Evolutionary conservation across 2,329 filamentous ascomycete genomes (phyloP), one percentile per base, ranked within the genome.

Genomic region (Colletotrichum lentis): DNA sequence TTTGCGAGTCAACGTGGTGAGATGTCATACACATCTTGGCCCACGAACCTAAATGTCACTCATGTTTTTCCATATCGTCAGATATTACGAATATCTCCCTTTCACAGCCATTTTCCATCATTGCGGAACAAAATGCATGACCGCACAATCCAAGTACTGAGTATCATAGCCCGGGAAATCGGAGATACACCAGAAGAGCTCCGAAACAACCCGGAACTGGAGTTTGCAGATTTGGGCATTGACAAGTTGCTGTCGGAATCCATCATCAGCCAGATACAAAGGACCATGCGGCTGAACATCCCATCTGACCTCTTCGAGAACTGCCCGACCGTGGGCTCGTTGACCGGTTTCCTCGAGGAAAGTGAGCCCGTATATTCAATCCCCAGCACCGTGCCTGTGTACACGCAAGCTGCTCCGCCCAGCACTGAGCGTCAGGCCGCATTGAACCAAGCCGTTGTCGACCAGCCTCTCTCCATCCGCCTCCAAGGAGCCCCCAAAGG

Each of bases 171-270:
- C n/a, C 47, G 16, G 18, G 47, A 50, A 50, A 22, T 7, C 14
- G 11, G 14, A 14, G 47, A 50, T 11, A 20, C 47, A 50, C 12
- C 22, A 50, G 47, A 50, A 50, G 47, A 50, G 20, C 47, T 50
- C 5, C 47, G 11, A 27, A 5, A 50, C 5, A 50, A 50, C 24
- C 10, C 47, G 2, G 22, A 50, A 2, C 6, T 16, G 6, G 22
- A 50, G 16, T 50, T 50, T 50, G 22, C 47, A 31, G 47, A 50
- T 24, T 50, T 50, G 16, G 47, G 47, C 47, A 31, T 50, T n/a
- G 47, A 50, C 22, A 50, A 50, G 20, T 11, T 50, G 24, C 22
- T 50, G 3, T 50, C 47, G 16, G 24, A 27, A 14, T 14, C 47
- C 11, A 50, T 50, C 27, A 20, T 50, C 47, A 18, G 6, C 22